Conservation (phyloP, 495 filamentous ascomycete genomes). For the Penicillium dipodomyicola region DNA sequence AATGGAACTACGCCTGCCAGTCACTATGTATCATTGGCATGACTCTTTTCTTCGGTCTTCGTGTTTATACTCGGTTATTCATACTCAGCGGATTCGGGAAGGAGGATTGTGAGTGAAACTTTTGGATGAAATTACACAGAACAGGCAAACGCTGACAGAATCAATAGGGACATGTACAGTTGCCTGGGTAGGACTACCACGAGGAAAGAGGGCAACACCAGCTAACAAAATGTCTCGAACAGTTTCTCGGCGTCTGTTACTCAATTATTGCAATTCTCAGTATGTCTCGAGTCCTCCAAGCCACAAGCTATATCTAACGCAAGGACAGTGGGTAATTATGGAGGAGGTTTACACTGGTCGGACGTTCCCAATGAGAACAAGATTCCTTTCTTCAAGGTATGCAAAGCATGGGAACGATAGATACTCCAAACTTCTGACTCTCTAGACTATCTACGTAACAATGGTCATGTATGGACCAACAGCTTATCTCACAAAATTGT, state of each 20-base stretch:
- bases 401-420: not conserved
- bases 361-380: conserved; percentile 19
- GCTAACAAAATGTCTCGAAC: not conserved
- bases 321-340: conserved; percentile 27
- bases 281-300: conserved; percentile 8
- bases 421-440: not conserved
- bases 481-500: conserved; percentile 40
- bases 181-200: not conserved
- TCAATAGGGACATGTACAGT: conserved; percentile 6
- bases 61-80: conserved; percentile 25
- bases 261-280: conserved; percentile 30
- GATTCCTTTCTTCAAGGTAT: conserved; percentile 27
- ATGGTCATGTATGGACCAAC: conserved; percentile 44
- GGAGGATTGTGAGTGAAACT: conserved; percentile 28
- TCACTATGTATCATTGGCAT: conserved; percentile 28
- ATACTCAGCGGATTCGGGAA: conserved; percentile 26
- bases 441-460: conserved; percentile 30
- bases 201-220: not conserved
- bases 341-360: conserved; percentile 24
- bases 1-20: conserved; percentile 28
- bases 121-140: not conserved
- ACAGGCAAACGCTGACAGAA: not conserved
- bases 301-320: conserved; percentile 1
- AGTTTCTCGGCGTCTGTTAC: conserved; percentile 28
- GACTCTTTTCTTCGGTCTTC: conserved; percentile 26